These are phyloP conservation scores for Phytophthora colocasiae DNA, from an alignment of 352 stramenopile genomes.

Conservation along the genomic window DNA sequence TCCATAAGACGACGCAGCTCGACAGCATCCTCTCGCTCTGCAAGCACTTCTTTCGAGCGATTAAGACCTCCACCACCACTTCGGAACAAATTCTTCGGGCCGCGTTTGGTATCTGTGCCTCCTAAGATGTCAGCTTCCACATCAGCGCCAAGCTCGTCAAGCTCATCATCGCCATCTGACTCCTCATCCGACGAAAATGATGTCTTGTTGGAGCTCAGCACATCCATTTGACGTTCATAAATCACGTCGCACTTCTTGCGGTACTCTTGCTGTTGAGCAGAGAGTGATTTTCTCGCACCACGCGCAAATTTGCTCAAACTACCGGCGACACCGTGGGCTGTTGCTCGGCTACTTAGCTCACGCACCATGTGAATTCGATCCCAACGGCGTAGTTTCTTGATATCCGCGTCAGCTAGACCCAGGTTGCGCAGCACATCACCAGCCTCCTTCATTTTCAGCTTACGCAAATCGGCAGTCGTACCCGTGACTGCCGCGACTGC, in stretches of 20 bases:
- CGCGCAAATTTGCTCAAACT: conserved; percentile 84
- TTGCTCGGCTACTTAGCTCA: conserved; percentile 78
- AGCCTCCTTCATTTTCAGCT: conserved; percentile 89
- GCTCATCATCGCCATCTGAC: conserved; percentile 70
- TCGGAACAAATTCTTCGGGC: conserved; percentile 77
- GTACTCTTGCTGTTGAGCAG: conserved; percentile 86
- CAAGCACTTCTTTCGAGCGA: conserved; percentile 73
- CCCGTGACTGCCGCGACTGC: conserved; percentile 80
- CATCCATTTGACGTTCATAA: conserved; percentile 86
- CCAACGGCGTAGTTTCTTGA: conserved; percentile 85
- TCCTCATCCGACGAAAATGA: conserved; percentile 84
- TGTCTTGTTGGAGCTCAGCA: conserved; percentile 63
- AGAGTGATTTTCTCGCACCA: conserved; percentile 81
- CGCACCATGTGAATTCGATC: conserved; percentile 86
- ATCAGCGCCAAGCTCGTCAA: conserved; percentile 78
- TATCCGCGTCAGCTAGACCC: conserved; percentile 78
- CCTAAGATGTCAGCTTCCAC: conserved; percentile 80
- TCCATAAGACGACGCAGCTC: conserved; percentile 81
- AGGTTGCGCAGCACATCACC: conserved; percentile 83
- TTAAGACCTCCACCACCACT: conserved; percentile 81
- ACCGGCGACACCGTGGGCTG: conserved; percentile 71
- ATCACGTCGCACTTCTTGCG: conserved; percentile 87
- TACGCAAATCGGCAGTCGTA: conserved; percentile 85
- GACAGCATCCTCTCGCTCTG: conserved; percentile 81
- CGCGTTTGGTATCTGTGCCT: conserved; percentile 68